Conservation (phyloP, 768 basidiomycete species). For the Agaricus blazei region DNA sequence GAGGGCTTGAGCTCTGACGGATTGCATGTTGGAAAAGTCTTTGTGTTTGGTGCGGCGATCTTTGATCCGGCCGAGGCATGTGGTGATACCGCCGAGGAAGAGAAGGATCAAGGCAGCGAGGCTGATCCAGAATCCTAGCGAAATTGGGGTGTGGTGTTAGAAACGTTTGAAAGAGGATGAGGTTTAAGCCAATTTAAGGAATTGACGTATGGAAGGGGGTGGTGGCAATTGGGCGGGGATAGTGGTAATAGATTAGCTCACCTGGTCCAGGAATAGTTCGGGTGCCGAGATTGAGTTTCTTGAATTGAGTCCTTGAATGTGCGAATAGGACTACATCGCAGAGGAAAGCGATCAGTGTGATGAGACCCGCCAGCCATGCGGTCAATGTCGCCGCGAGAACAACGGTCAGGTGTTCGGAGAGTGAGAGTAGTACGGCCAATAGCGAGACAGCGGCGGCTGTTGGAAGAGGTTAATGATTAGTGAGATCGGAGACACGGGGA, state of each 20-base stretch:
- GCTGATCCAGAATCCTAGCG: slow-evolving; percentile 13
- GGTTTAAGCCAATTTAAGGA: not conserved
- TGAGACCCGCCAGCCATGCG: slow-evolving; percentile 65
- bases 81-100: slow-evolving; percentile 10
- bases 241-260: slow-evolving; percentile 24
- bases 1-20: not conserved
- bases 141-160: not conserved
- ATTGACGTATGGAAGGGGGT: not conserved
- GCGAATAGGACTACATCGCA: slow-evolving; percentile 73
- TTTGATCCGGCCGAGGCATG: slow-evolving; percentile 11
- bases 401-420: slow-evolving; percentile 53
- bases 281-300: slow-evolving; percentile 39
- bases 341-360: slow-evolving; percentile 69
- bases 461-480: not conserved
- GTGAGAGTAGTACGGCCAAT: slow-evolving; percentile 56
- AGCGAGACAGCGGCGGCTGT: slow-evolving; percentile 52
- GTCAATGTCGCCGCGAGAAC: slow-evolving; percentile 58
- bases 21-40: not conserved
- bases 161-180: not conserved
- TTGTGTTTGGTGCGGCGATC: not conserved
- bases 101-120: slow-evolving; percentile 10
- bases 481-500: not conserved
- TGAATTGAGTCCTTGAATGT: slow-evolving; percentile 53
- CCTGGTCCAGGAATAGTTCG: slow-evolving; percentile 60
- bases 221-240: slow-evolving; percentile 5